phyloP scores from a whole-genome alignment of 768 basidiomycete species.

The Trametes sanguinea region DNA sequence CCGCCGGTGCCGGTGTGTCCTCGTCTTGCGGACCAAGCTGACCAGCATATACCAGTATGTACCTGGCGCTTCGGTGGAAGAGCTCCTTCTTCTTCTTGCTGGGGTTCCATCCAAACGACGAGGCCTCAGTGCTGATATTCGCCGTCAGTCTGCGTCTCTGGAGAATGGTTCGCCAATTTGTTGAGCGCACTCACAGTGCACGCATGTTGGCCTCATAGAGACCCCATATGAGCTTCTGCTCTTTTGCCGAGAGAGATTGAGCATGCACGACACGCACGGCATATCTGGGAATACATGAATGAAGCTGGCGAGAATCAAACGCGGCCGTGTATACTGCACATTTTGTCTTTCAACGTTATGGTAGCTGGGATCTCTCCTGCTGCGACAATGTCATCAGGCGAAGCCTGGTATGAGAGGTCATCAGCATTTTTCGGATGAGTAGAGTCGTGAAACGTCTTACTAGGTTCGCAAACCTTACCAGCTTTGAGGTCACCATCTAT shows the following conservation, averaged over 20 bases:
- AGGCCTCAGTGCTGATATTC: slow-evolving; percentile 4
- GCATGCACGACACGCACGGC: slow-evolving; percentile 12
- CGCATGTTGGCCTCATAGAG: slow-evolving; percentile 61
- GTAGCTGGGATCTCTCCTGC: not conserved
- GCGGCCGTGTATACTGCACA: not conserved
- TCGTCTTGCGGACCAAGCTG: slow-evolving; percentile 7
- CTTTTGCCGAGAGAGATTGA: slow-evolving; percentile 36
- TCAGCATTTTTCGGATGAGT: not conserved
- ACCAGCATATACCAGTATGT: slow-evolving; percentile 2
- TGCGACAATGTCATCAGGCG: not conserved
- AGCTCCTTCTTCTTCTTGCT: slow-evolving; percentile 19
- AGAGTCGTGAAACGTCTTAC: not conserved
- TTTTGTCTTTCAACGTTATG: not conserved
- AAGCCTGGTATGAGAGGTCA: not conserved
- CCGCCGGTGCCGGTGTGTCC: slow-evolving; percentile 30
- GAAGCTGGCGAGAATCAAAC: no score
- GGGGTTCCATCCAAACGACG: slow-evolving; percentile 27
- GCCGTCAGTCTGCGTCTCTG: not conserved
- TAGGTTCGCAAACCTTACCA: slow-evolving; percentile 5
- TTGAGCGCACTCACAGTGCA: slow-evolving; percentile 31
- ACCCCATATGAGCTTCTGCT: slow-evolving; percentile 51
- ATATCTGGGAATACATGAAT: not conserved
- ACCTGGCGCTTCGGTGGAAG: slow-evolving; percentile 21
- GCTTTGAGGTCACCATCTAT: not conserved
- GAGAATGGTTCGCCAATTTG: not conserved